phyloP scores from a whole-genome alignment of 2,329 filamentous ascomycete genomes.

The Trichoderma oligosporum region DNA sequence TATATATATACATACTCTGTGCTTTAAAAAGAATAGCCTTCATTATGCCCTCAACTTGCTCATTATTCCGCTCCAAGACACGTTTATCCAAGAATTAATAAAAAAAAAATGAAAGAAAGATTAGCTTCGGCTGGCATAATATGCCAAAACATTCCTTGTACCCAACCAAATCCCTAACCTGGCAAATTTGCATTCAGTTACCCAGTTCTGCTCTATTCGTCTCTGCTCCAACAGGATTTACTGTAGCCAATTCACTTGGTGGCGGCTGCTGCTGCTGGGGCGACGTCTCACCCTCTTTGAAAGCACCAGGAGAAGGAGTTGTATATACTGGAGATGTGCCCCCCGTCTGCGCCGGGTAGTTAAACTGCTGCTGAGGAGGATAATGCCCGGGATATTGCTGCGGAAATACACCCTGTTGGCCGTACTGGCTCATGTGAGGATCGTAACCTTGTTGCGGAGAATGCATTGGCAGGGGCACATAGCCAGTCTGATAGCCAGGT shows the following conservation, averaged over 20 bases:
- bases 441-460: conserved; percentile 29
- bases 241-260: conserved; percentile 29
- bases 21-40: neutral
- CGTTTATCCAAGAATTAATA: neutral
- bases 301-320: conserved; percentile 30
- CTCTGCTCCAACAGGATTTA: conserved; percentile 31
- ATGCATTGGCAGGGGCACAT: conserved; percentile 24
- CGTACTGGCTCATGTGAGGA: conserved; percentile 19
- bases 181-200: neutral
- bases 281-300: conserved; percentile 9
- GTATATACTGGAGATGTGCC: conserved; percentile 28
- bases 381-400: conserved; percentile 16
- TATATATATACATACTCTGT: neutral
- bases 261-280: conserved; percentile 19
- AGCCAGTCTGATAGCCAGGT: conserved; percentile 28
- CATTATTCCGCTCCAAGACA: neutral
- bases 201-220: conserved; percentile 34
- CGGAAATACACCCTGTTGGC: conserved; percentile 11
- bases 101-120: neutral
- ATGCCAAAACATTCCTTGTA: neutral
- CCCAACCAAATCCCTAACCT: neutral
- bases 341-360: conserved; percentile 19
- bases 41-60: neutral
- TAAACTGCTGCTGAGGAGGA: conserved; percentile 23
- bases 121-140: neutral